These are phyloP conservation scores for Podospora pseudopauciseta DNA, from an alignment of 495 filamentous ascomycete species.

Conservation along the genomic window DNA sequence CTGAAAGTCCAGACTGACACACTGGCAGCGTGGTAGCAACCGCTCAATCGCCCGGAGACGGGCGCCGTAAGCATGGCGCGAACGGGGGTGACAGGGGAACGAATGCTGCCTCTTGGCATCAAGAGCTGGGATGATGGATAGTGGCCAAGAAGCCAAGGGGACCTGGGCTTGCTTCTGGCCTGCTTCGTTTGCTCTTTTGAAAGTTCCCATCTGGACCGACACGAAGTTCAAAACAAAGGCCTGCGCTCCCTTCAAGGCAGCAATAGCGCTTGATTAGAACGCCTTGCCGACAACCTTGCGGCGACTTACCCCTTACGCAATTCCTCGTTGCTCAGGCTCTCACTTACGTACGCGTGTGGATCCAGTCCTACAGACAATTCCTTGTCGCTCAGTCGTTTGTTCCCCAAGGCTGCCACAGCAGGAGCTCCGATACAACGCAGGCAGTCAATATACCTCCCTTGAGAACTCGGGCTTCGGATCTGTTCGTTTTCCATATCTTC, in stretches of 20 bases:
- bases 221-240: slow-evolving; percentile 1
- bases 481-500: neutral
- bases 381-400: neutral
- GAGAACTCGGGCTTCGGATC: neutral
- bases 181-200: neutral
- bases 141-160: neutral
- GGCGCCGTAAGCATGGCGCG: neutral
- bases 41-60: neutral
- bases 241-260: neutral
- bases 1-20: neutral
- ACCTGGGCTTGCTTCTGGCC: neutral
- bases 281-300: too few relatives aligned
- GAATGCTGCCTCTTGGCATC: neutral
- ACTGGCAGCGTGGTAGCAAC: neutral
- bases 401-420: neutral
- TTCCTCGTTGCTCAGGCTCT: neutral
- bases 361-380: neutral
- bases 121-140: slow-evolving; percentile 3
- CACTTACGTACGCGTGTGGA: neutral
- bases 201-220: neutral
- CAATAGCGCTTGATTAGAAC: neutral
- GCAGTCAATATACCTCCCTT: neutral
- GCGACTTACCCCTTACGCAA: neutral
- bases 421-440: neutral
- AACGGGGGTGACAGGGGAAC: neutral